phyloP scores from a whole-genome alignment of 1,139 yeast species.

The Kodamaea sp. region DNA sequence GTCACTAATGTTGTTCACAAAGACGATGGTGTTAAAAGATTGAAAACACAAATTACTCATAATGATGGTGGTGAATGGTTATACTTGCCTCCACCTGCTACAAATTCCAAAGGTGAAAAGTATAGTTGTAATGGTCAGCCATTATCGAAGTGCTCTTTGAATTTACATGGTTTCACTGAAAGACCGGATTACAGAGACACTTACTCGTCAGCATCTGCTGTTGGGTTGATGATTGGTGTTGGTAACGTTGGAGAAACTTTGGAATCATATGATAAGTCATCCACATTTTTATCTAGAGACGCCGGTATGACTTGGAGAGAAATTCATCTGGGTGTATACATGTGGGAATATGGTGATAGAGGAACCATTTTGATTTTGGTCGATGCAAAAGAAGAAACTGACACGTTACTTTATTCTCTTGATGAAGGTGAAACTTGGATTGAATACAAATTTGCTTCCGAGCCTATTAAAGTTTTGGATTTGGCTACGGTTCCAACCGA shows the following conservation, averaged over 20 bases:
- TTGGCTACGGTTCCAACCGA: conserved; percentile 90
- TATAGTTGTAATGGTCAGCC: conserved; percentile 52
- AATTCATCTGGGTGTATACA: conserved; percentile 63
- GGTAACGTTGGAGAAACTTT: conserved; percentile 84
- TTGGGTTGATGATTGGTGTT: conserved; percentile 79
- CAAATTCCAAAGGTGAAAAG: conserved; percentile 58
- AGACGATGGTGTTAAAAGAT: conserved; percentile 44
- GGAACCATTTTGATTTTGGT: conserved; percentile 83
- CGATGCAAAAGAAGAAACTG: conserved; percentile 53
- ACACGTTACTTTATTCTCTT: conserved; percentile 59
- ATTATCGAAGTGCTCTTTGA: conserved; percentile 65
- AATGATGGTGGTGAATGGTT: conserved; percentile 94
- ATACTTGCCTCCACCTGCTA: conserved; percentile 61
- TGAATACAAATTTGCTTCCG: conserved; percentile 59
- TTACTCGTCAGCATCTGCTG: conserved; percentile 82
- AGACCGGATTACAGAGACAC: conserved; percentile 81
- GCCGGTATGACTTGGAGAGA: conserved; percentile 92
- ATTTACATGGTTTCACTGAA: conserved; percentile 90
- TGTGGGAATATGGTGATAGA: conserved; percentile 97
- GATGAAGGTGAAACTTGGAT: conserved; percentile 83
- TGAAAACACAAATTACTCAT: conserved; percentile 74
- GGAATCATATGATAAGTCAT: conserved; percentile 46
- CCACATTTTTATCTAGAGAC: conserved; percentile 76
- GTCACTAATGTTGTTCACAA: conserved; percentile 68
- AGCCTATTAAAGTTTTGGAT: conserved; percentile 57